These are phyloP conservation scores for Fusarium cyanostomum DNA, from an alignment of 2,329 filamentous ascomycete species.

Conservation along the genomic window DNA sequence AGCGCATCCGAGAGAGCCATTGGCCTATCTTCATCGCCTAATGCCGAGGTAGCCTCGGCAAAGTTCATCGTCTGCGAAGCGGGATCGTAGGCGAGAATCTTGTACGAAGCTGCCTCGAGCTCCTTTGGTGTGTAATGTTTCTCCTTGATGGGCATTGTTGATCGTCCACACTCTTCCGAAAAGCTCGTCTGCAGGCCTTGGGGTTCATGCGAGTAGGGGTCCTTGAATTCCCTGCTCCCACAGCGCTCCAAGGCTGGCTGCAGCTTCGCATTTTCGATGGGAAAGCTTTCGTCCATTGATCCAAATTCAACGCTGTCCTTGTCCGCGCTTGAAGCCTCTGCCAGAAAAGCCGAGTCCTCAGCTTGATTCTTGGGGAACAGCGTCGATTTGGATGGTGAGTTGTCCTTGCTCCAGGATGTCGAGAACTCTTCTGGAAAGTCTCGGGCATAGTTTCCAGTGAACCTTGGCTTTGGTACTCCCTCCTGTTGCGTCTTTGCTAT, in stretches of 20 bases:
- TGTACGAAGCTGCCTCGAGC: slow-evolving; percentile 55
- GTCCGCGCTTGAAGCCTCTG: slow-evolving; percentile 13
- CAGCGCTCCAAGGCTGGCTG: slow-evolving; percentile 47
- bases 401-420: slow-evolving; percentile 51
- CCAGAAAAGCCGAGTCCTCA: background rate
- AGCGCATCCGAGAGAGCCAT: slow-evolving; percentile 69
- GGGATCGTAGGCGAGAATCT: slow-evolving; percentile 72
- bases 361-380: slow-evolving; percentile 36
- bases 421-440: slow-evolving; percentile 65
- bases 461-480: background rate
- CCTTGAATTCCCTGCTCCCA: slow-evolving; percentile 32
- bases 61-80: slow-evolving; percentile 64
- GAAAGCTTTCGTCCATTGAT: slow-evolving; percentile 56
- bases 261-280: slow-evolving; percentile 37
- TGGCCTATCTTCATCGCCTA: slow-evolving; percentile 57
- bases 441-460: slow-evolving; percentile 60
- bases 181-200: slow-evolving; percentile 61
- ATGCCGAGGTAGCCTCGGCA: slow-evolving; percentile 68
- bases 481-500: slow-evolving; percentile 6
- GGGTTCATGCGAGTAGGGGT: slow-evolving; percentile 56
- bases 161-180: slow-evolving; percentile 52
- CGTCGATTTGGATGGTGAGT: slow-evolving; percentile 40
- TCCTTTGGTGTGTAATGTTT: slow-evolving; percentile 43
- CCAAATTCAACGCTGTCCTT: slow-evolving; percentile 45
- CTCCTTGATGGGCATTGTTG: slow-evolving; percentile 49